phyloP scores from a whole-genome alignment of 495 filamentous ascomycete genomes.

The Penicillium tannophilum region DNA sequence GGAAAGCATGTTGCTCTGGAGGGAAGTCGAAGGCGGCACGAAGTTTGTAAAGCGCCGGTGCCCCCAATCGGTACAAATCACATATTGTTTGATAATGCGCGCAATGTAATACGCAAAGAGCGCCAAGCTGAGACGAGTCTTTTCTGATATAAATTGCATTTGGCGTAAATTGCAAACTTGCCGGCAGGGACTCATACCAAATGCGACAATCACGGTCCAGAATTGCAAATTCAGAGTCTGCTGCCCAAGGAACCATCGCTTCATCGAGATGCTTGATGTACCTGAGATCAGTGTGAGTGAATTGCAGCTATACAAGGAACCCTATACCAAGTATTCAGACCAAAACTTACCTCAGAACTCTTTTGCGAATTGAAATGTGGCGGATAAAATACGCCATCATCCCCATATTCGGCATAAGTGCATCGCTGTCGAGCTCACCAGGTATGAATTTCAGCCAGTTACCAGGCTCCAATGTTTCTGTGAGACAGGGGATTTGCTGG shows the following conservation, averaged over 20 bases:
- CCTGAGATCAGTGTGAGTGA: constrained; percentile 1
- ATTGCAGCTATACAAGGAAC: neutral
- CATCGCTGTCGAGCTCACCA: constrained; percentile 14
- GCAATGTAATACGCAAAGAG: constrained; percentile 34
- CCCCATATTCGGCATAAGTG: constrained; percentile 30
- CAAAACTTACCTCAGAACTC: constrained; percentile 23
- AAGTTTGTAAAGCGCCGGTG: constrained; percentile 35
- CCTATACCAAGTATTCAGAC: neutral
- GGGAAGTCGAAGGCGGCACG: constrained; percentile 36
- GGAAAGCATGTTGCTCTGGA: constrained; percentile 28
- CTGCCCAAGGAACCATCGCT: constrained; percentile 33
- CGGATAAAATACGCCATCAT: constrained; percentile 38
- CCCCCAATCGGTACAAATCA: constrained; percentile 36
- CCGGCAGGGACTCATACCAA: constrained; percentile 34
- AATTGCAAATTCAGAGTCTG: constrained; percentile 30
- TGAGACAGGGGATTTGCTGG: constrained; percentile 32
- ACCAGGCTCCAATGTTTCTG: constrained; percentile 28
- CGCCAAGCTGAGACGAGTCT: constrained; percentile 32
- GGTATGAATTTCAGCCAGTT: constrained; percentile 29
- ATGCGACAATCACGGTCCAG: constrained; percentile 29
- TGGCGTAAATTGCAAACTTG: constrained; percentile 29
- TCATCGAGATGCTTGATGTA: constrained; percentile 38
- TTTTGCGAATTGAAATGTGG: constrained; percentile 33
- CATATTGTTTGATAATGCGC: constrained; percentile 35
- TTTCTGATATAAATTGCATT: constrained; percentile 38